These are phyloP conservation scores for Chrysanthemum makinoi DNA, from an alignment of 129 eudicot genomes.

Conservation along the genomic window DNA sequence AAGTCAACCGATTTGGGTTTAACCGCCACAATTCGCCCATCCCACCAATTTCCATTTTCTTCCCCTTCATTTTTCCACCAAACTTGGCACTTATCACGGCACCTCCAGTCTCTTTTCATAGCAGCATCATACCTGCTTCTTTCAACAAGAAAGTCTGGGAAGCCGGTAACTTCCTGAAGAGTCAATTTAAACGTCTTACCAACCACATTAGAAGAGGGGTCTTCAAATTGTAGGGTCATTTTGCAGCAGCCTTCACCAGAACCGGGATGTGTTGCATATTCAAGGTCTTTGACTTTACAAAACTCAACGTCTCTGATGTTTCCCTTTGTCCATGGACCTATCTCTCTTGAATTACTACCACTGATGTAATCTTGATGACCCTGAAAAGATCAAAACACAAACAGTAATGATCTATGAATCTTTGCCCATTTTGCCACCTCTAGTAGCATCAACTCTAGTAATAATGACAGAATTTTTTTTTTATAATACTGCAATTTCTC, in stretches of 20 bases:
- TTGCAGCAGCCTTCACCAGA: slow-evolving; percentile 96
- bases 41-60: slow-evolving; percentile 82
- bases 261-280: slow-evolving; percentile 65
- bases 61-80: slow-evolving; percentile 86
- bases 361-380: slow-evolving; percentile 78
- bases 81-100: slow-evolving; percentile 80
- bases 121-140: slow-evolving; percentile 84
- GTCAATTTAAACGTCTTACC: slow-evolving; percentile 74
- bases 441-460: too few relatives aligned
- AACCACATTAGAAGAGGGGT: slow-evolving; percentile 52
- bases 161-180: slow-evolving; percentile 69
- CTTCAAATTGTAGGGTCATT: slow-evolving; percentile 74
- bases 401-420: neutral
- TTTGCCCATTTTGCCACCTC: too few relatives aligned
- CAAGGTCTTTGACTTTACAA: slow-evolving; percentile 67
- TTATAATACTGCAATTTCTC: too few relatives aligned
- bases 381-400: slow-evolving; percentile 32
- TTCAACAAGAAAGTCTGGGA: slow-evolving; percentile 90
- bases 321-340: slow-evolving; percentile 86
- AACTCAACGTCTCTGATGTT: slow-evolving; percentile 79
- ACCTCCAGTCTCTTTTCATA: slow-evolving; percentile 70
- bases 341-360: slow-evolving; percentile 36
- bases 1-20: slow-evolving; percentile 67
- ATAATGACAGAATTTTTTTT: too few relatives aligned
- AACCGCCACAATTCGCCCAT: slow-evolving; percentile 62